phyloP scores from a whole-genome alignment of 2,329 filamentous ascomycete species.

The Knufia petricola region DNA sequence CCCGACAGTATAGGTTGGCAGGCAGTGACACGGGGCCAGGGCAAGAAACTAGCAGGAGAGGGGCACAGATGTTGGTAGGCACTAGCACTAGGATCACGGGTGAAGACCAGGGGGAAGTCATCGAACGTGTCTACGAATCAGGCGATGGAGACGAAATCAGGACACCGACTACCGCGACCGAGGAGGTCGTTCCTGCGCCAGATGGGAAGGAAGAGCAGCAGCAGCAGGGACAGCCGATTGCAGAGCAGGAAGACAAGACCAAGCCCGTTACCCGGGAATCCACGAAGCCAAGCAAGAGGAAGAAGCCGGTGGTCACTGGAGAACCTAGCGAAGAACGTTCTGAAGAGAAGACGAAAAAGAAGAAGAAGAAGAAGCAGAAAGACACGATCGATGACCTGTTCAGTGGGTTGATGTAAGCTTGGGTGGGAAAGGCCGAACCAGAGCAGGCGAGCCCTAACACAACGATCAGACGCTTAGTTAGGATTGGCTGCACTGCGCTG shows the following conservation, averaged over 20 bases:
- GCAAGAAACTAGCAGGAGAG: too few species aligned
- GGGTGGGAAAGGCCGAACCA: too few species aligned
- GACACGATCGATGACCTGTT: constrained; percentile 70
- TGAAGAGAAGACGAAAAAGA: constrained; percentile 7
- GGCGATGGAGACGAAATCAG: constrained; percentile 3
- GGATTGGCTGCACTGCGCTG: too few species aligned
- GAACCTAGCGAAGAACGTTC: background rate
- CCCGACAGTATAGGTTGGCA: constrained; percentile 10
- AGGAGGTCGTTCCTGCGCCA: background rate
- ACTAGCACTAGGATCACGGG: constrained; percentile 10
- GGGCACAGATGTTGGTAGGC: constrained; percentile 6
- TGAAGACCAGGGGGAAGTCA: constrained; percentile 12
- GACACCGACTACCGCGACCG: background rate
- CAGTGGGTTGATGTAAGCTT: constrained; percentile 46
- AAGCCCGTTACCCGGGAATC: too few species aligned
- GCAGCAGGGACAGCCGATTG: background rate
- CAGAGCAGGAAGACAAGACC: too few species aligned
- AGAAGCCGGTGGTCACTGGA: background rate
- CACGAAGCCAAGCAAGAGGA: background rate
- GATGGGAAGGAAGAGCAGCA: background rate
- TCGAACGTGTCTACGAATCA: constrained; percentile 16
- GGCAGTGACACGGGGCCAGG: background rate
- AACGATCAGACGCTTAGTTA: too few species aligned
- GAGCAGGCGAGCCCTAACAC: too few species aligned
- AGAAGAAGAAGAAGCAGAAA: constrained; percentile 42